Evolutionary conservation across 352 stramenopile genomes (phyloP), one percentile per base, ranked within the genome.

Genomic region (Phytopythium helicoides): DNA sequence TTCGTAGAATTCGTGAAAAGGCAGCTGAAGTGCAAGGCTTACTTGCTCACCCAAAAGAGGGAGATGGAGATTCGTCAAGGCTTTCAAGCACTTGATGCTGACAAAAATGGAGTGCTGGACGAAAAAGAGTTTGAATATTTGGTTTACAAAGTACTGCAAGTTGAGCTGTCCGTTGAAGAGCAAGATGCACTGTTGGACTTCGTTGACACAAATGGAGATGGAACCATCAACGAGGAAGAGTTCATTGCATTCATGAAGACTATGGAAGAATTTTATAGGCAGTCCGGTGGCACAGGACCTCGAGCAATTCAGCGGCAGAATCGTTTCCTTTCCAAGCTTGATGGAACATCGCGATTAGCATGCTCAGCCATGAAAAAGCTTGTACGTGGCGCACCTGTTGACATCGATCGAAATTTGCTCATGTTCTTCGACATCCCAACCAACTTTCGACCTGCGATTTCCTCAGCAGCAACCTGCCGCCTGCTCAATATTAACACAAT

Each of bases 301-400:
- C 46, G 46, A 19, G 26, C 28, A n/a, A 55, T 55, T 36, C 67
- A 53, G 22, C 71, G 65, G 6, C 65, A 77, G 41, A 65, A 55
- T 14, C 54, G 56, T 3, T 76, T 86, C 51, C 18, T 84, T 12
- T 52, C 62, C 6, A 63, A 55, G 3, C 49, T 89, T 11, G 78
- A 89, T 26, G 49, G 39, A 3, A 64, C 61, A 6, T 86, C 79
- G 0, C 66, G 68, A 22, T 51, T 85, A 3, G 78, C 78, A 1
- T 75, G 77, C 37, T 82, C 76, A 10, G 82, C 74, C 8, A 87
- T 92, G 67, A 90, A 90, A 50, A 92, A 93, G 40, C 65, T 93
- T 11, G 68, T 86, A 16, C 63, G 81, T 2, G 77, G 82, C 21
- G 80, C 64, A 1, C 77, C 80, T 12, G 66, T 89, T 47, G 78